A percentile compares a stretch with the other conserved stretches of the same genome.
These are phyloP conservation scores for Craterostigma plantagineum DNA, from an alignment of 257 asterid species.

Conservation along the genomic window DNA sequence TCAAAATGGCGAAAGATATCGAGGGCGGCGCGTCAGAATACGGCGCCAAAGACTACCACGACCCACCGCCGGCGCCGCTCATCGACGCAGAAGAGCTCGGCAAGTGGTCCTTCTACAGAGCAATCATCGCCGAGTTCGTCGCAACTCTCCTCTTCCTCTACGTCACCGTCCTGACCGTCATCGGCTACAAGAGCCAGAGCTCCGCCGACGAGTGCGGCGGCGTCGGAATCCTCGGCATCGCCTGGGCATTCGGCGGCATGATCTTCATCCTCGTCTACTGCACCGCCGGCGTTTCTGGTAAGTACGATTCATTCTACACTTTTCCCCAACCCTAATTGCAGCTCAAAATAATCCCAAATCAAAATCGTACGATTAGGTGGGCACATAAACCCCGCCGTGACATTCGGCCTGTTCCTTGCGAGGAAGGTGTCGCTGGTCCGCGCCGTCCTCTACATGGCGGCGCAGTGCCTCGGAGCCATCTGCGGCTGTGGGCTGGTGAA, in stretches of 20 bases:
- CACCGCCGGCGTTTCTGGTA: conserved; percentile 23
- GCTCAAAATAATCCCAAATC: no score
- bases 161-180: no score
- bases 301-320: neutral
- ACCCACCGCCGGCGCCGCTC: neutral
- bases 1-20: conserved; percentile 9
- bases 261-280: conserved; percentile 10
- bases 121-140: no score
- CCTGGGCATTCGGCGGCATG: no score
- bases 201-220: no score
- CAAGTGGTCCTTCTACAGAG: no score
- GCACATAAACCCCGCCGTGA: conserved; percentile 12
- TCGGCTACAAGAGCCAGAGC: no score
- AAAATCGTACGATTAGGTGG: no score
- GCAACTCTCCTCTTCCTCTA: no score
- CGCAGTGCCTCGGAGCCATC: conserved; percentile 13
- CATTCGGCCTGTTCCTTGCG: conserved; percentile 15
- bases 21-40: conserved; percentile 8
- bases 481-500: conserved; percentile 18
- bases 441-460: conserved; percentile 22
- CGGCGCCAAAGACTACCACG: conserved; percentile 7
- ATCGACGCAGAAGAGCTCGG: no score
- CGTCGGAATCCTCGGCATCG: no score
- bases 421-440: conserved; percentile 22
- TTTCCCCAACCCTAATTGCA: no score